phyloP scores from a whole-genome alignment of 2,329 filamentous ascomycete genomes.

The Xylariaceae sp. region DNA sequence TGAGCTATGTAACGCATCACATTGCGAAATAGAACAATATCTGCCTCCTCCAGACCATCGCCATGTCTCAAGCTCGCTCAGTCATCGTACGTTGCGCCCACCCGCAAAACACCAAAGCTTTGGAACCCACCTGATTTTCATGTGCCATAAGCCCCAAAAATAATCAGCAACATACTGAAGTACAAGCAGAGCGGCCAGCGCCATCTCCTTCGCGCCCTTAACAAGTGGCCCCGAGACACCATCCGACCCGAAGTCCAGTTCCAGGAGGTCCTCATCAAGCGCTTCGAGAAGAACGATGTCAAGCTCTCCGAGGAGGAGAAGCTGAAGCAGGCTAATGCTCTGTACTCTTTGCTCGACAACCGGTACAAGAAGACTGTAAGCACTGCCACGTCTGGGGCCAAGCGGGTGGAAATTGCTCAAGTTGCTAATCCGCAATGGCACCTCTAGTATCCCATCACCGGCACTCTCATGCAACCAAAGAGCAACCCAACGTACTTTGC shows the following conservation, averaged over 20 bases:
- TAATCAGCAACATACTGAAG: slow-evolving; percentile 5
- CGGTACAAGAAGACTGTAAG: slow-evolving; percentile 53
- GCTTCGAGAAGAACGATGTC: slow-evolving; percentile 36
- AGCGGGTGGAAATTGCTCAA: slow-evolving; percentile 1
- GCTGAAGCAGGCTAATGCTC: slow-evolving; percentile 54
- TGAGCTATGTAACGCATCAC: too few relatives aligned
- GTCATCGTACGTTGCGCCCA: too few relatives aligned
- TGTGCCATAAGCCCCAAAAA: too few relatives aligned
- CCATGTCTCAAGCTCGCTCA: too few relatives aligned
- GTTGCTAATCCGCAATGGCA: neutral
- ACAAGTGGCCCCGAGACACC: slow-evolving; percentile 60
- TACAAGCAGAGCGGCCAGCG: slow-evolving; percentile 39
- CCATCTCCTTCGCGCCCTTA: slow-evolving; percentile 48
- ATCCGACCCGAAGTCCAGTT: slow-evolving; percentile 62
- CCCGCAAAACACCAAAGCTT: slow-evolving; percentile 1
- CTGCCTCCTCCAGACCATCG: too few relatives aligned
- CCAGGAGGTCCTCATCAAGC: slow-evolving; percentile 49
- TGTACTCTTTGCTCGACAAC: slow-evolving; percentile 57
- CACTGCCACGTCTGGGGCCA: neutral
- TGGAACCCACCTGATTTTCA: slow-evolving; percentile 10
- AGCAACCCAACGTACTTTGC: slow-evolving; percentile 63
- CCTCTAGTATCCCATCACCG: slow-evolving; percentile 44
- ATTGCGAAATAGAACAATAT: too few relatives aligned
- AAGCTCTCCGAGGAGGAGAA: slow-evolving; percentile 43
- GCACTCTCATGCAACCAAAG: slow-evolving; percentile 51